Base-by-base conservation (phyloP, 176 grass and related monocot species). In the Oryza coarctata region DNA sequence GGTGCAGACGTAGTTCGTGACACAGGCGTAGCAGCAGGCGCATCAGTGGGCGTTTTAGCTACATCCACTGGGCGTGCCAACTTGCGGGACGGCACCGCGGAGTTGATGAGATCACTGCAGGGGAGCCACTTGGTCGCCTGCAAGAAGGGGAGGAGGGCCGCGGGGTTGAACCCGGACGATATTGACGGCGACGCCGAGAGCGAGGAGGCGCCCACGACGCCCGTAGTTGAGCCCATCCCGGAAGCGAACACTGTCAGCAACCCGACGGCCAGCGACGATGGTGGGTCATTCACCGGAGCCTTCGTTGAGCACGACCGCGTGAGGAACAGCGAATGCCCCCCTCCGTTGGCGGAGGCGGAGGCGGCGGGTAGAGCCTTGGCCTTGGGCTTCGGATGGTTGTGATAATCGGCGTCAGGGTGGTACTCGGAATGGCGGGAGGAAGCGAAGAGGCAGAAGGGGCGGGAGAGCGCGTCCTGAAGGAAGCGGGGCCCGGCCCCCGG, bases 51-150 rank as follows among this genome's bases (percentile, higher is more conserved):
- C 0, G 33, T 27, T 0, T 67, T 15, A 1, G 41, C 33, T 5
- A 12, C 65, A 35, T 14, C 60, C 7, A 45, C 34, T 10, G 83
- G 83, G 30, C 91, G 77, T 17, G 28, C 84, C 9, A 66, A 82
- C 15, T 63, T 80, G 25, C 81, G 69, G 18, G 77, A 76, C 0
- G 91, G 35, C 0, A 89, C 31, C 12, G 77, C 71, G 0, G 82
- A 85, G 11, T 80, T 55, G 70, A 88, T 52, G 70, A 84, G 79
- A 55, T 95, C 96, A 12, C 87, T 91, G 64, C 96, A 98, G 3
- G 96, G 93, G 20, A 98, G 87, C 96, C 96, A 95, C 65, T 95
- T 99, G 58, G 75, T 89, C 8, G 87, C 80, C 84, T 93, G 92
- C 70, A 95, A 68, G 80, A 95, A 93, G 6, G 96, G 96, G 26